phyloP scores from a whole-genome alignment of 495 filamentous ascomycete species.

The Aspergillus heteromorphus region DNA sequence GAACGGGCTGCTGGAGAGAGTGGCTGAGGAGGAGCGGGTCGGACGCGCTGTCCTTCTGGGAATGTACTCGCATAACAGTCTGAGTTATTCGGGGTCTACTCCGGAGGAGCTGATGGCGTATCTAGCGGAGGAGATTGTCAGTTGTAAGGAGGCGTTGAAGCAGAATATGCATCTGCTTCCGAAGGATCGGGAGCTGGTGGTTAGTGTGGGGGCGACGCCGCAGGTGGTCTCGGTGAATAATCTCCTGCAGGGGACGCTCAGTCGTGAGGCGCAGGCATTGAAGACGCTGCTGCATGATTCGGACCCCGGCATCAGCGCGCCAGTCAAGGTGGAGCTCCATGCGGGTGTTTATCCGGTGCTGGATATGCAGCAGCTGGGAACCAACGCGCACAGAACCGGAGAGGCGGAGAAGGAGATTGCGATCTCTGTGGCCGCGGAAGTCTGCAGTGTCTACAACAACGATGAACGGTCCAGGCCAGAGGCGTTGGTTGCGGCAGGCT shows the following conservation, averaged over 20 bases:
- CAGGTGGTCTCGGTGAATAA: conserved; percentile 59
- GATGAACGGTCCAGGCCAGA: conserved; percentile 47
- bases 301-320: conserved; percentile 12
- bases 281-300: conserved; percentile 19
- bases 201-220: conserved; percentile 79
- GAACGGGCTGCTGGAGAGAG: conserved; percentile 42
- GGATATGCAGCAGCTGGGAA: conserved; percentile 78
- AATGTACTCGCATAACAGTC: conserved; percentile 74
- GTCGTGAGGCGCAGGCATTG: conserved; percentile 18
- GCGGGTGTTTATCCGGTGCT: conserved; percentile 69
- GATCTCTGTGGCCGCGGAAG: conserved; percentile 65
- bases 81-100: conserved; percentile 56
- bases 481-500: conserved; percentile 65
- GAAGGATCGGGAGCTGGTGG: conserved; percentile 39
- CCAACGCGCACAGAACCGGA: conserved; percentile 46
- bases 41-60: conserved; percentile 51
- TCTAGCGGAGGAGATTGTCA: conserved; percentile 56
- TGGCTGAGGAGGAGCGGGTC: conserved; percentile 32
- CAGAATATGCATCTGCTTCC: conserved; percentile 25
- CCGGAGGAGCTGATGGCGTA: conserved; percentile 51
- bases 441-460: conserved; percentile 62
- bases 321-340: conserved; percentile 58
- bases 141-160: conserved; percentile 45
- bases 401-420: conserved; percentile 54
- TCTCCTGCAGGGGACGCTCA: conserved; percentile 17